Percentiles rank a stretch among this genome's conserved stretches.
phyloP scores from a whole-genome alignment of 2,329 filamentous ascomycete genomes.

The Colletotrichum endophyticum region DNA sequence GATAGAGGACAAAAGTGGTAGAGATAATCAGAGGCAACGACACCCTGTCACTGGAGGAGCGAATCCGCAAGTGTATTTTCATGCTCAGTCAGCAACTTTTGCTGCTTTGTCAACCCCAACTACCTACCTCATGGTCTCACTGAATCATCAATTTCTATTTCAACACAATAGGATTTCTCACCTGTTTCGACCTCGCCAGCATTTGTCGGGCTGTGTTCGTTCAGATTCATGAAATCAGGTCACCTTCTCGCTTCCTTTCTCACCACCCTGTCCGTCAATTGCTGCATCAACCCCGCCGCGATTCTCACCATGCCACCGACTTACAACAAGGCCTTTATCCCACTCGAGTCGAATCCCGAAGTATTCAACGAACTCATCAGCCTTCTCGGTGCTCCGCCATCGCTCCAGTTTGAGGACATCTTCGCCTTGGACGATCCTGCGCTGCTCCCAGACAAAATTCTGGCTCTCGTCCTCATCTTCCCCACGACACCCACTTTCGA shows the following conservation, averaged over 20 bases:
- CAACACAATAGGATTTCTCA: background rate
- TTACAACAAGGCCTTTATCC: constrained; percentile 31
- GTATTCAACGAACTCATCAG: constrained; percentile 70
- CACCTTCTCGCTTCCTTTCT: background rate
- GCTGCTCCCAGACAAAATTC: constrained; percentile 59
- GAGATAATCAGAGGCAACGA: background rate
- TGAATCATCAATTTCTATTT: background rate
- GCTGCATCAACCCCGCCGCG: background rate
- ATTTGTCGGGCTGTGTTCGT: background rate
- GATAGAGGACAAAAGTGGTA: background rate
- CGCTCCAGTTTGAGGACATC: constrained; percentile 71
- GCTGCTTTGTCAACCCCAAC: background rate
- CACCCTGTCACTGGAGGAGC: background rate
- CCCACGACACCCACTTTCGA: constrained; percentile 68
- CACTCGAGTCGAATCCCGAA: constrained; percentile 60
- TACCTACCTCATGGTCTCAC: background rate
- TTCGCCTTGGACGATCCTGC: constrained; percentile 73
- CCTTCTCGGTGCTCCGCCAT: constrained; percentile 63
- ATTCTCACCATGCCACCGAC: background rate
- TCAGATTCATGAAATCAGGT: background rate
- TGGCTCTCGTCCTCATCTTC: constrained; percentile 73
- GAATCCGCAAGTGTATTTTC: background rate
- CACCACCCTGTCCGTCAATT: background rate
- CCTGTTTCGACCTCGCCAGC: background rate
- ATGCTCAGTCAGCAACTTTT: background rate